A percentile compares a stretch with the other conserved stretches of the same genome.
These are phyloP conservation scores for Clonostachys rosea DNA, from an alignment of 2,329 filamentous ascomycete species.

Conservation along the genomic window DNA sequence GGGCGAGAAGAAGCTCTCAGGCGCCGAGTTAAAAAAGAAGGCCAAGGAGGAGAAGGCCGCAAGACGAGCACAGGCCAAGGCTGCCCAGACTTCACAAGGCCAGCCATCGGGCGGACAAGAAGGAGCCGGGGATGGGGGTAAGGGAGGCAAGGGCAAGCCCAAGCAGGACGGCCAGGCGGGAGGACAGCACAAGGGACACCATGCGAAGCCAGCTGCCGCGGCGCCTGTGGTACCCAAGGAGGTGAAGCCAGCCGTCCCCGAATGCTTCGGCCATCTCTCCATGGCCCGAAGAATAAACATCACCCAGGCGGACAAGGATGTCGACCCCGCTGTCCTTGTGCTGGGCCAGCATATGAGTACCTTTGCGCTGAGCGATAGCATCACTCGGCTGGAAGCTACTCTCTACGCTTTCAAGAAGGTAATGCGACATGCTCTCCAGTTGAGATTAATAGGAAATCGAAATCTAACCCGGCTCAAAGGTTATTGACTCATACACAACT, in stretches of 20 bases:
- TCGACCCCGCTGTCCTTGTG: slow-evolving; percentile 80
- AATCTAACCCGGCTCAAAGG: slow-evolving; percentile 38
- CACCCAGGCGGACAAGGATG: slow-evolving; percentile 63
- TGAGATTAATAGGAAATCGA: too few species aligned
- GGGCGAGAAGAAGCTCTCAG: slow-evolving; percentile 55
- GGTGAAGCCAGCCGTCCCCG: slow-evolving; percentile 58
- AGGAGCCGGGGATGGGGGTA: slow-evolving; percentile 24
- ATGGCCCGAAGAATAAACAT: slow-evolving; percentile 54
- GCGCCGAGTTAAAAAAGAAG: slow-evolving; percentile 81
- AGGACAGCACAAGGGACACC: slow-evolving; percentile 2
- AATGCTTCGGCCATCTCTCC: slow-evolving; percentile 78
- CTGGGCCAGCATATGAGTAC: slow-evolving; percentile 87
- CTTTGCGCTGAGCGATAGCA: slow-evolving; percentile 86
- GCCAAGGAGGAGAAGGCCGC: slow-evolving; percentile 91
- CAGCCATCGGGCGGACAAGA: slow-evolving; percentile 25
- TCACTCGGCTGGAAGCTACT: slow-evolving; percentile 81
- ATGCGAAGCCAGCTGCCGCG: slow-evolving; percentile 18
- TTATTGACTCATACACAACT: slow-evolving; percentile 90
- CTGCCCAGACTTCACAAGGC: slow-evolving; percentile 38
- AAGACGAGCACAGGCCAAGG: slow-evolving; percentile 68
- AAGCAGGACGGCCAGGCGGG: slow-evolving; percentile 33
- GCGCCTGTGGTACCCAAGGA: slow-evolving; percentile 38
- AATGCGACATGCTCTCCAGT: slow-evolving; percentile 4
- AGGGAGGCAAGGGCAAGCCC: slow-evolving; percentile 39
- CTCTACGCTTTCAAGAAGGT: slow-evolving; percentile 86